phyloP scores from a whole-genome alignment of 345 rosid genomes.

The Pistacia atlantica region DNA sequence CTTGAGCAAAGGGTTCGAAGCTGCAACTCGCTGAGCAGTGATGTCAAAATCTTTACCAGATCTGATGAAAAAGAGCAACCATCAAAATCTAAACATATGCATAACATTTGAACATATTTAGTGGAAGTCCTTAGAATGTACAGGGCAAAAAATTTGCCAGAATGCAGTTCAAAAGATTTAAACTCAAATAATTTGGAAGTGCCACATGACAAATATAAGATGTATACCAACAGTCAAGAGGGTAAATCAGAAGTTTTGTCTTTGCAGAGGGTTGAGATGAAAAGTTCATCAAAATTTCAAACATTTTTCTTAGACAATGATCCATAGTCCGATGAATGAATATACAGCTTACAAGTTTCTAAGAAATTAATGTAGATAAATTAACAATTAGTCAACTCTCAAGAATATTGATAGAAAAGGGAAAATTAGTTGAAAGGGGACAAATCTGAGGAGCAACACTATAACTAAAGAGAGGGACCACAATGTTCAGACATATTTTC shows the following conservation, averaged over 20 bases:
- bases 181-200: background rate
- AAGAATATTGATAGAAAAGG: background rate
- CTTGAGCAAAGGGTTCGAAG: conserved; percentile 76
- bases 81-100: conserved; percentile 11
- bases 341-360: background rate
- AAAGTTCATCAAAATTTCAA: background rate
- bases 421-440: background rate
- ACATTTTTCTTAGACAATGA: background rate
- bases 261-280: background rate
- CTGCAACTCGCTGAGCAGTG: conserved; percentile 78
- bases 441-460: background rate
- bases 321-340: background rate
- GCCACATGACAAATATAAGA: background rate
- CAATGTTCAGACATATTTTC: background rate
- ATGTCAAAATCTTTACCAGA: conserved; percentile 88
- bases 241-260: background rate
- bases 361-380: background rate
- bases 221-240: background rate
- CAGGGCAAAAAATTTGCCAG: background rate
- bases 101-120: background rate
- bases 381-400: background rate
- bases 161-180: background rate
- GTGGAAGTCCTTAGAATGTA: too few relatives aligned
- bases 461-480: background rate
- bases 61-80: conserved; percentile 43